Evolutionary conservation across 139 green algal genomes (phyloP).

Genomic region (Diplosphaera chodatii): DNA sequence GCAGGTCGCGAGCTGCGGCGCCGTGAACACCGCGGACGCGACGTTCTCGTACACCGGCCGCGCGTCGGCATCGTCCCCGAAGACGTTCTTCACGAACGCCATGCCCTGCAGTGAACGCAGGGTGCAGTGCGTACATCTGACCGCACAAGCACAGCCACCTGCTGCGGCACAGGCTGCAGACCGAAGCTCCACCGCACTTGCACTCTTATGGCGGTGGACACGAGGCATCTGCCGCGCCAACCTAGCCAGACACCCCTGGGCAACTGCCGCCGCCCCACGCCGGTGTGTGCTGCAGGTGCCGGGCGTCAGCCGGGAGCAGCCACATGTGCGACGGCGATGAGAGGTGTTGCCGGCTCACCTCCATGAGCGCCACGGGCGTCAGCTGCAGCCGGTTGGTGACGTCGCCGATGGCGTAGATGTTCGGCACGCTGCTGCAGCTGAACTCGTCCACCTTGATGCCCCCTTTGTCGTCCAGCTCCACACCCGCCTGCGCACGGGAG

Average conservation of each 20-base stretch:
- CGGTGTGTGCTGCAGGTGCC: no score
- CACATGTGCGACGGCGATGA: no score
- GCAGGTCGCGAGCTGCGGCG: constrained; percentile 83
- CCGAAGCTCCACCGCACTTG: no score
- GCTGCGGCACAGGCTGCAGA: no score
- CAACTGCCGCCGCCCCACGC: no score
- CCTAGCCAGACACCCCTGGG: no score
- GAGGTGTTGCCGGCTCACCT: no score
- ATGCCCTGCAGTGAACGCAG: constrained; percentile 77
- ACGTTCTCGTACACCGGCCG: constrained; percentile 17
- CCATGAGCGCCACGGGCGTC: constrained; percentile 82
- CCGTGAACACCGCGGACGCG: constrained; percentile 79
- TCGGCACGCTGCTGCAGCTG: constrained; percentile 59
- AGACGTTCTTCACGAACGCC: constrained; percentile 74
- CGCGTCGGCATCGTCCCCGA: constrained; percentile 30
- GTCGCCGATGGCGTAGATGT: constrained; percentile 93
- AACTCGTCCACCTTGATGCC: constrained; percentile 83
- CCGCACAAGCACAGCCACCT: no score
- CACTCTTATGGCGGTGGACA: no score
- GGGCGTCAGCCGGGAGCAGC: no score
- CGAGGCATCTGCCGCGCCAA: no score
- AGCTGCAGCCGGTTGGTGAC: constrained; percentile 89
- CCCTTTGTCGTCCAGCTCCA: constrained; percentile 50
- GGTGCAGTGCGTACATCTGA: no score
- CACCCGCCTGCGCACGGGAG: constrained; percentile 47